Evolutionary conservation across 805 yeast species (phyloP).

Genomic region (Sugiyamaella marilandica): DNA sequence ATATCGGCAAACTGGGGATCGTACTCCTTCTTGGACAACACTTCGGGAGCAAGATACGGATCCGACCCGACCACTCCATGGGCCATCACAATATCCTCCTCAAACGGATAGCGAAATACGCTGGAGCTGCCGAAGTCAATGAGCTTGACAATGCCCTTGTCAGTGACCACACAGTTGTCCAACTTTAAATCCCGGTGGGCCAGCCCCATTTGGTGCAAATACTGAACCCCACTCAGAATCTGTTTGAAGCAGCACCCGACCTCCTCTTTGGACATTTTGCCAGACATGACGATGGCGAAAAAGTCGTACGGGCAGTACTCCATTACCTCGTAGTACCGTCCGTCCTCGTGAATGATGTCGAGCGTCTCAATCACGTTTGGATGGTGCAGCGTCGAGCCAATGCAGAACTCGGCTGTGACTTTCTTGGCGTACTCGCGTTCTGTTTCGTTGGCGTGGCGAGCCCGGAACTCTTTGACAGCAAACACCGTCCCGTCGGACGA

Average conservation of each 20-base stretch:
- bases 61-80: conserved; percentile 92
- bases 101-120: conserved; percentile 66
- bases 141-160: conserved; percentile 70
- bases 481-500: conserved; percentile 55
- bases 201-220: conserved; percentile 74
- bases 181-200: conserved; percentile 91
- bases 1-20: conserved; percentile 87
- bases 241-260: conserved; percentile 79
- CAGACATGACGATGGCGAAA: conserved; percentile 89
- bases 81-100: conserved; percentile 55
- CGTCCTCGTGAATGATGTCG: conserved; percentile 69
- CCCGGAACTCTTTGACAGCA: conserved; percentile 84
- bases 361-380: conserved; percentile 75
- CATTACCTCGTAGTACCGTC: conserved; percentile 71
- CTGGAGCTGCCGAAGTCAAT: conserved; percentile 94
- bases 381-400: conserved; percentile 75
- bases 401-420: conserved; percentile 74
- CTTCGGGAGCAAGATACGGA: conserved; percentile 94
- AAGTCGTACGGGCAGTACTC: conserved; percentile 91
- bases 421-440: conserved; percentile 68
- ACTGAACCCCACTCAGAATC: conserved; percentile 65
- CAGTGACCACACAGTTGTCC: conserved; percentile 85
- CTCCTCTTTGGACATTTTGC: conserved; percentile 66
- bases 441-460: conserved; percentile 56
- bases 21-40: conserved; percentile 52